These are phyloP conservation scores for Aureobasidium zeae DNA, from an alignment of 2,329 filamentous ascomycete species.

Conservation along the genomic window DNA sequence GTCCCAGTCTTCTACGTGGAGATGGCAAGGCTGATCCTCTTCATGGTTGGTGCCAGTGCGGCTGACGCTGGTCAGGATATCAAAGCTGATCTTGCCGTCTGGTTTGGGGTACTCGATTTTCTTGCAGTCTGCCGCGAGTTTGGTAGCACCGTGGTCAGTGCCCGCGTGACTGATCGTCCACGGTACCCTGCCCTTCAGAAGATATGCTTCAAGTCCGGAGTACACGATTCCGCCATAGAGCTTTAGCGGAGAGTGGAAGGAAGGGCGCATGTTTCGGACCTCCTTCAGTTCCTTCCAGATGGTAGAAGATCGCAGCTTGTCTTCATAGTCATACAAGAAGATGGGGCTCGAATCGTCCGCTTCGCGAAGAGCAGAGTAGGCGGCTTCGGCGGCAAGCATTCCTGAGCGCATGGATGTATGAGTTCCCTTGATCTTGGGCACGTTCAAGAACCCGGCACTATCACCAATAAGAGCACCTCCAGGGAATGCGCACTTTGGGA, in stretches of 20 bases:
- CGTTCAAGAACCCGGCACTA: constrained; percentile 91
- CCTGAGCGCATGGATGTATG: constrained; percentile 97
- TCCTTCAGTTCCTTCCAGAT: constrained; percentile 94
- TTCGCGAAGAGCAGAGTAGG: constrained; percentile 61
- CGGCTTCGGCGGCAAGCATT: constrained; percentile 89
- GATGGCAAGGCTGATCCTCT: constrained; percentile 93
- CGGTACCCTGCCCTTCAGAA: constrained; percentile 75
- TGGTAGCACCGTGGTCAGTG: constrained; percentile 69
- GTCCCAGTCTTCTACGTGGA: constrained; percentile 94
- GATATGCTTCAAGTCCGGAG: constrained; percentile 81
- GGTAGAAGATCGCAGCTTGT: constrained; percentile 69
- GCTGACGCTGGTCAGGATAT: constrained; percentile 90
- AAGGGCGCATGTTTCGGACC: constrained; percentile 95
- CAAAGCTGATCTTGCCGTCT: constrained; percentile 88
- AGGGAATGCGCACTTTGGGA: constrained; percentile 93
- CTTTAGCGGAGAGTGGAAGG: constrained; percentile 80
- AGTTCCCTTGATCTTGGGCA: constrained; percentile 97
- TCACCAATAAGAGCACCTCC: constrained; percentile 93
- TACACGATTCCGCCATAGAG: constrained; percentile 85
- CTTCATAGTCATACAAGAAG: constrained; percentile 92
- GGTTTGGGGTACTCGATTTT: constrained; percentile 98
- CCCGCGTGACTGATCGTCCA: constrained; percentile 87
- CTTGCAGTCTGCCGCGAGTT: constrained; percentile 63
- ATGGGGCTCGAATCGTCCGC: constrained; percentile 55
- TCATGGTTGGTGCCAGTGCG: constrained; percentile 97